Evolutionary conservation across 2,329 filamentous ascomycete genomes (phyloP), one percentile per base, ranked within the genome.

Genomic region (Pyricularia sp.): DNA sequence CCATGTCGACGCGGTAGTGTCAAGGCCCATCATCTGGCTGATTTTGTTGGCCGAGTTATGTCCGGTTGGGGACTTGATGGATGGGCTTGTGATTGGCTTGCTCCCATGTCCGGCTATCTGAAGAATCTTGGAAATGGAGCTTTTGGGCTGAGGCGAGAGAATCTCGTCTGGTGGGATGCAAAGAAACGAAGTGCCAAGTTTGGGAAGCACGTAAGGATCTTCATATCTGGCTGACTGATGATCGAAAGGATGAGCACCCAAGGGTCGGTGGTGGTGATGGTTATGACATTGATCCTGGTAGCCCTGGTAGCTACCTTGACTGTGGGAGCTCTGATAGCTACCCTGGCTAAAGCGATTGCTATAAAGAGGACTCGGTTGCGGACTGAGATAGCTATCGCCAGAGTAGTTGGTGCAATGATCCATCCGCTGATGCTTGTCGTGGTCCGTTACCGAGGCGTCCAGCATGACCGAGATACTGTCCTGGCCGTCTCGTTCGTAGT

Each of bases 21-120:
- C 78, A 31, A 79, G 74, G 1, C 81, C 81, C 5, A 76, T 82
- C 17, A 83, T 75, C 71, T 81, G 79, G 42, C 77, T 76, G 61
- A 82, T 75, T 73, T 83, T 83, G 63, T 75, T 74, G 0, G 77
- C 76, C 0, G 80, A 78, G 61, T 72, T 73, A 65, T 78, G 76
- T 12, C 75, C 69, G 0, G 74, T 74, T 3, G 76, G 74, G 7
- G 71, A 68, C 3, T 67, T 31, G 30, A 69, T n/a, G 65, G 28
- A 67, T 65, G 42, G 69, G 12, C 64, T 61, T 68, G 33, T 28
- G 71, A 55, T 30, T 65, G 6, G 59, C 65, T 33, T 65, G 69
- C 17, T 70, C 20, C 25, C 70, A 17, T 68, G 58, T 26, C 72
- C 71, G 3, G 70, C 71, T 12, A 74, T 64, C 2, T 69, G 64